These are phyloP conservation scores for Batkoa obscura DNA, from an alignment of 371 early-diverging fungal species.

Conservation along the genomic window DNA sequence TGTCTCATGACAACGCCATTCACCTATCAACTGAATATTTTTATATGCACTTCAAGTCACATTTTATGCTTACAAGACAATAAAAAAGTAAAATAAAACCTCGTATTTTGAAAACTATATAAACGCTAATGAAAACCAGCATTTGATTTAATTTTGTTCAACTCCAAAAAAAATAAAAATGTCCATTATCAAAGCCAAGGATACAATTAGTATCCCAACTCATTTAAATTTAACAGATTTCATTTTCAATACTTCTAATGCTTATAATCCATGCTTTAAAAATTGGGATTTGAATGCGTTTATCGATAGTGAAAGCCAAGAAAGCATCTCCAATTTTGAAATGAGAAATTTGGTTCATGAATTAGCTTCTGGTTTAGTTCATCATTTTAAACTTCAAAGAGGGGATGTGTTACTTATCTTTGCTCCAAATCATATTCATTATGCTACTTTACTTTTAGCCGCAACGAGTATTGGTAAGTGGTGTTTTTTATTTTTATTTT, in stretches of 20 bases:
- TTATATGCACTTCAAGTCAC: too few species aligned
- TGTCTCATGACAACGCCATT: too few species aligned
- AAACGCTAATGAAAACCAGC: too few species aligned
- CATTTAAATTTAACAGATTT: neutral
- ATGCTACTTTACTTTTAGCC: slow-evolving; percentile 14
- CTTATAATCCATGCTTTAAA: neutral
- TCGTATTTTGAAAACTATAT: too few species aligned
- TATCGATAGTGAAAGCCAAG: neutral
- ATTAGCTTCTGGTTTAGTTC: neutral
- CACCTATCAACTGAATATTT: too few species aligned
- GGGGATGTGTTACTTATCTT: slow-evolving; percentile 48
- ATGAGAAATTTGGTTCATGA: neutral
- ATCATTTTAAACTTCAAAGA: slow-evolving; percentile 8
- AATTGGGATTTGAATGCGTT: neutral
- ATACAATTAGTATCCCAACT: neutral
- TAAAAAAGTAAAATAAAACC: too few species aligned
- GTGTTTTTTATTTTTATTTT: slow-evolving; percentile 2
- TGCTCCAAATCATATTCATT: slow-evolving; percentile 41
- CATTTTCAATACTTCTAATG: neutral
- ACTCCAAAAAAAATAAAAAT: neutral
- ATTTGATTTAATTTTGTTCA: too few species aligned
- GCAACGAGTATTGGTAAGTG: neutral
- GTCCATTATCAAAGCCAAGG: neutral
- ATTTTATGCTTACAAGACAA: too few species aligned
- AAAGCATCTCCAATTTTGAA: neutral